Evolutionary conservation across 768 basidiomycete genomes (phyloP), one percentile per base, ranked within the genome.

Genomic region (Leccinum olivaceopallidum): DNA sequence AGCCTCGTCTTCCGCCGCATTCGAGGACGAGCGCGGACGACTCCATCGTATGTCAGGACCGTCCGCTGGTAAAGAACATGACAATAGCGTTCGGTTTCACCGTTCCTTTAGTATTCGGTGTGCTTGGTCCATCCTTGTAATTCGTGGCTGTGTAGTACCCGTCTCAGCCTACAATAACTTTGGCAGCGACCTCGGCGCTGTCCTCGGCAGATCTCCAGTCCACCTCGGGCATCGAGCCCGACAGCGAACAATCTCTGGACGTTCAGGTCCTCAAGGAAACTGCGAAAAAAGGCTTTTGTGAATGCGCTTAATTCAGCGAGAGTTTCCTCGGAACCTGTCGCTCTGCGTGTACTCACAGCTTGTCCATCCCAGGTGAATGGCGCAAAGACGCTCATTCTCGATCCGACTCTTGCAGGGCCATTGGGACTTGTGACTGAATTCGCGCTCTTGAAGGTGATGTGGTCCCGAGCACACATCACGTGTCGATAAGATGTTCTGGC

Each of bases 401-500:
- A 26, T 26, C 26, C 26, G 26, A 26, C 26, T 26, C 26, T 26
- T 26, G 26, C 26, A 26, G 26, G 26, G 26, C 26, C 26, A 26
- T 26, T 26, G 26, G 26, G 26, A 26, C 26, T 26, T 26, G 26
- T 26, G 26, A 26, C 26, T 4, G 26, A 26, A 26, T 5, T 26
- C 26, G 6, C 26, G 26, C 26, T 26, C 26, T 26, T 26, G 26
- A 26, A 26, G 26, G 26, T 26, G 26, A 26, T 26, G 26, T 26
- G 26, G 26, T 26, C 26, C 26, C 26, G 26, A 26, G 26, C 26
- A 26, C 26, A 26, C 26, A 26, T 26, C 26, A 26, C 26, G 26
- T 26, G 26, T 26, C 26, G 95, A 98, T 79, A 97, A 97, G 80
- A 96, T 99, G 92, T 97, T 95, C 77, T 99, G 97, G 96, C 85